These are phyloP conservation scores for Aspergillus sp. DNA, from an alignment of 2,329 filamentous ascomycete species.

Conservation along the genomic window DNA sequence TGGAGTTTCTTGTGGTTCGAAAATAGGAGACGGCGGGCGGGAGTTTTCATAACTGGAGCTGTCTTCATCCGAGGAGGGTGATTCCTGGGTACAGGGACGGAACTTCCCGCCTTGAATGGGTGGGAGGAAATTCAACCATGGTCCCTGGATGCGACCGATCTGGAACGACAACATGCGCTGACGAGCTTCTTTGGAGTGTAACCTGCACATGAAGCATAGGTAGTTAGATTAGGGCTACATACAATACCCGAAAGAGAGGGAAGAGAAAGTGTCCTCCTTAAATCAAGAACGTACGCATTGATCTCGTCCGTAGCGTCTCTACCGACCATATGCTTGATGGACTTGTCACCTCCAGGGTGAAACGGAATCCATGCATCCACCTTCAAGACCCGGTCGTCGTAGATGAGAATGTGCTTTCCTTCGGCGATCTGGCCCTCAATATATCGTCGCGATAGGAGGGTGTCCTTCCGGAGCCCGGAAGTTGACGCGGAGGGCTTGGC, in stretches of 20 bases:
- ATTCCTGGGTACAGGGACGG: conserved; percentile 51
- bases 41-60: conserved; percentile 56
- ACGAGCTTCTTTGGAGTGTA: conserved; percentile 78
- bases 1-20: conserved; percentile 47
- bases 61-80: conserved; percentile 40
- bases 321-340: conserved; percentile 90
- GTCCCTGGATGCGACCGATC: conserved; percentile 76
- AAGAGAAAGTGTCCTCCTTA: neutral
- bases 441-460: conserved; percentile 58
- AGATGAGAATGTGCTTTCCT: conserved; percentile 74
- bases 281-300: conserved; percentile 63
- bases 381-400: conserved; percentile 78
- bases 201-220: conserved; percentile 46
- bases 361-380: conserved; percentile 84
- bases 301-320: conserved; percentile 94
- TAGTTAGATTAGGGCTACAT: neutral
- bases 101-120: conserved; percentile 89
- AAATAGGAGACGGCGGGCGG: conserved; percentile 55
- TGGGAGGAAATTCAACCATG: conserved; percentile 83
- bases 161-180: conserved; percentile 76
- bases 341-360: conserved; percentile 87
- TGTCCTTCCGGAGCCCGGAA: conserved; percentile 41
- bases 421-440: conserved; percentile 82
- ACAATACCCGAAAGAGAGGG: neutral
- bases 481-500: neutral